Base-by-base conservation (phyloP, 176 grass and related monocot genomes). In the Dactylis glomerata region DNA sequence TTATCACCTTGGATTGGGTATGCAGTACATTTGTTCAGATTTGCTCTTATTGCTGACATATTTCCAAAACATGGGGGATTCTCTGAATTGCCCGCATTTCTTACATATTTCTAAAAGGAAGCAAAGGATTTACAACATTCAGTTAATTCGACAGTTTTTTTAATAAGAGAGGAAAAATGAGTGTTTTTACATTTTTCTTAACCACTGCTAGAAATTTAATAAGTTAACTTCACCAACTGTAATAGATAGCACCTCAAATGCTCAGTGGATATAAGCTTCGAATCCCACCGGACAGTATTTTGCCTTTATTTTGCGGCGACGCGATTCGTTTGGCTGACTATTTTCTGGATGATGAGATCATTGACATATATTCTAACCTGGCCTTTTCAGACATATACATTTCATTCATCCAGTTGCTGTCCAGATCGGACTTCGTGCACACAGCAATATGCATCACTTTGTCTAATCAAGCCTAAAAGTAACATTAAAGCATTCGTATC, bases 241-340 rank as follows among this genome's bases (percentile, higher is more conserved):
- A n/a, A 9, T 12, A 61, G n/a, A 27, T 46, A n/a, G 41, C 54
- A 73, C 31, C 11, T 22, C 50, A 40, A 2, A 34, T 76, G 57
- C 47, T 82, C 56, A 55, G 78, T 82, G 59, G 59, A 34, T 68
- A 52, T 67, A 56, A 56, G 36, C 46, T 58, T 56, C 50, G 26
- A 46, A n/a, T n/a, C 33, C 57, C 78, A 81, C 46, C 56, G 10
- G 23, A 17, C 22, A 80, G 3, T 16, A 62, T 42, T 38, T 30
- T 20, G 9, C 8, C 19, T 81, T 67, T 19, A 17, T 55, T 86
- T 73, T 87, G 68, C 7, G 31, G 85, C 57, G 45, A 81, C 61
- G 15, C 23, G 32, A 73, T 63, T 73, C 17, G 28, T 40, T 26
- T 52, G 44, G 5, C 4, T 19, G 55, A 52, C n/a, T 52, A 15